These are phyloP conservation scores for Nitzschia palea DNA, from an alignment of 108 stramenopile species.

Conservation along the genomic window DNA sequence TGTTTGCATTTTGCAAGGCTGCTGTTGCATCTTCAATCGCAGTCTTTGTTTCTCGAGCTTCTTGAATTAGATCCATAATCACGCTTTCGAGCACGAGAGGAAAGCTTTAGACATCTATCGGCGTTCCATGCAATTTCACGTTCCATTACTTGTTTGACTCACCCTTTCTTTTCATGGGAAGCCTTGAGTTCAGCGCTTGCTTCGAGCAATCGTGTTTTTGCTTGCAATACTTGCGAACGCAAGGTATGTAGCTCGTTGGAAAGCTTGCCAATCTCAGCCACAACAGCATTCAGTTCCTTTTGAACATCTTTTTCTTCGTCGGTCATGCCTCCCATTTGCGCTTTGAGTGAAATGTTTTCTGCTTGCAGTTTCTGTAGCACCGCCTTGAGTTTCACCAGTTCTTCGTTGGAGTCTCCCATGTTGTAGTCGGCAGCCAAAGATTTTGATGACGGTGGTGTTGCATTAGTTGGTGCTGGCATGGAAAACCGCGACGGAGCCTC, in stretches of 20 bases:
- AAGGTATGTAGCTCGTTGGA: constrained; percentile 51
- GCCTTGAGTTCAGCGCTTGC: constrained; percentile 72
- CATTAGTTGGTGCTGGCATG: constrained; percentile 26
- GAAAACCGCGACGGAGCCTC: too few species aligned
- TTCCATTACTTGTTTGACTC: too few species aligned
- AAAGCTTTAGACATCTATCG: too few species aligned
- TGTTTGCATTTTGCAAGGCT: constrained; percentile 41
- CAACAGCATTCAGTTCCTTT: constrained; percentile 53
- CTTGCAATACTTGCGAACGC: constrained; percentile 64
- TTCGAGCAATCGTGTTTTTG: constrained; percentile 64
- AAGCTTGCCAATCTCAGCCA: constrained; percentile 62
- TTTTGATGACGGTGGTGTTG: constrained; percentile 18
- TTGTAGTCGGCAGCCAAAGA: constrained; percentile 27
- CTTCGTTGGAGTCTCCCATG: constrained; percentile 41
- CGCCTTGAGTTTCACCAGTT: constrained; percentile 60
- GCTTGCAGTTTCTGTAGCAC: constrained; percentile 80
- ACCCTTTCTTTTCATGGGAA: constrained; percentile 73
- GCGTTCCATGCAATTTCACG: too few species aligned
- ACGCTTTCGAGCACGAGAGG: too few species aligned
- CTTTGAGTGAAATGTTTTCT: constrained; percentile 79
- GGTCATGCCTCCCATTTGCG: constrained; percentile 64
- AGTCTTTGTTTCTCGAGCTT: constrained; percentile 57
- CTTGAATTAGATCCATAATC: constrained; percentile 61
- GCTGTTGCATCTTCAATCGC: constrained; percentile 46
- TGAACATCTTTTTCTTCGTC: constrained; percentile 80